Percentiles rank a stretch among this genome's conserved stretches.
Evolutionary conservation across 345 rosid genomes (phyloP).

Genomic region (Aegle marmelos): DNA sequence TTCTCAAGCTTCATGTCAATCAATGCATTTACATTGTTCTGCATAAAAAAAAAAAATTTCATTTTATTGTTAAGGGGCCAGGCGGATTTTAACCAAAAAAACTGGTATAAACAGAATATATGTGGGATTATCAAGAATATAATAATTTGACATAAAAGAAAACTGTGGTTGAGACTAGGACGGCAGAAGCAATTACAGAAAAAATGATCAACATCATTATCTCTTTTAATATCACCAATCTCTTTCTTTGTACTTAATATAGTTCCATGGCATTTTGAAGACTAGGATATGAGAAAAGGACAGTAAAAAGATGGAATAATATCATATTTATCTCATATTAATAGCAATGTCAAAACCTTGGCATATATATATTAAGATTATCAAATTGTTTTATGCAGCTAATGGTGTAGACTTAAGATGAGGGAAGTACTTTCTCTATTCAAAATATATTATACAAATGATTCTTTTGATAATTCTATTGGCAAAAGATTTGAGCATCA

Average conservation of each 20-base stretch:
- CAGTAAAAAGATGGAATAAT: background rate
- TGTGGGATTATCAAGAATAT: background rate
- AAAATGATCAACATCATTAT: background rate
- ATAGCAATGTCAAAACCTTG: background rate
- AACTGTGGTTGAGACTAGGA: background rate
- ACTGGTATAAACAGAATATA: background rate
- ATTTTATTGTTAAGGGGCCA: background rate
- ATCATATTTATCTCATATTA: background rate
- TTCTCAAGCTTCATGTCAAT: constrained; percentile 93
- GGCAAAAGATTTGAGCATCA: background rate
- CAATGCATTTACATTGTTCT: constrained; percentile 79
- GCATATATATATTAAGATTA: no score
- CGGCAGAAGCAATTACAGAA: background rate
- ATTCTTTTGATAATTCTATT: background rate
- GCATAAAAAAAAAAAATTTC: constrained; percentile 19
- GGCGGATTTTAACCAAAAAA: background rate
- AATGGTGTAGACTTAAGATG: background rate
- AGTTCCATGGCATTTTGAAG: background rate
- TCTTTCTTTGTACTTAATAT: background rate
- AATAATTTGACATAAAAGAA: background rate
- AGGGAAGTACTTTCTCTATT: background rate
- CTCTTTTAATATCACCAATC: background rate
- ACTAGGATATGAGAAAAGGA: background rate
- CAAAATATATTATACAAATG: background rate
- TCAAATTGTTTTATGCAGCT: background rate